Evolutionary conservation across 495 filamentous ascomycete genomes (phyloP), one percentile per base, ranked within the genome.

Genomic region (Lophiostoma macrostomum): DNA sequence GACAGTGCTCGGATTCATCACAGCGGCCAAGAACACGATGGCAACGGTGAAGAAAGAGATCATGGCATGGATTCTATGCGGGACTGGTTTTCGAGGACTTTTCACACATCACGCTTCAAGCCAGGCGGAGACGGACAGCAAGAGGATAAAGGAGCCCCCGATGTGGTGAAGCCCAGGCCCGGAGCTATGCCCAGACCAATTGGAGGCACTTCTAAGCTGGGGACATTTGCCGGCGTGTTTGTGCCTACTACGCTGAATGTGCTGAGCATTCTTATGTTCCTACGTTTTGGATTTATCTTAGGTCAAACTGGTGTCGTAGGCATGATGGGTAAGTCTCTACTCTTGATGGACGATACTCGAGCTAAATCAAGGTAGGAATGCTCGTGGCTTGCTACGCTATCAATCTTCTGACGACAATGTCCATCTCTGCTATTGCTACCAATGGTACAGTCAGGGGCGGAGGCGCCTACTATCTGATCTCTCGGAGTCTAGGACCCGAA

Each of bases 211-310:
- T 73, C 73, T 52, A 91, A 89, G 66, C 76, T 91, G 45, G 84
- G 85, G 13, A 81, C 81, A 3, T 83, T 87, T 63, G 85, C 86
- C 8, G 87, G 87, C 6, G 89, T 93, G 31, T 95, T 90, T 66
- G 85, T 93, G 18, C 89, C 89, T 19, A 90, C 88, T 5, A 89
- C 81, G 38, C 70, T 93, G 59, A 95, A 94, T 69, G 88, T 94
- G n/a, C 71, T 94, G 39, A 91, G 87, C 56, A 95, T 95, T 73
- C 79, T 95, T 34, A 93, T 94, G 89, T 95, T 95, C 71, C 73
- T 91, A 66, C 76, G 87, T 23, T 91, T 91, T 62, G 86, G 86
- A 4, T 83, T 86, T 50, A 85, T 91, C 49, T 69, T 91, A 27
- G 89, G 89, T 24, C 84, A 91, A 64, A 79, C 80, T 56, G 89